Evolutionary conservation across 768 basidiomycete genomes (phyloP).

Genomic region (Panaeolus papilionaceus): DNA sequence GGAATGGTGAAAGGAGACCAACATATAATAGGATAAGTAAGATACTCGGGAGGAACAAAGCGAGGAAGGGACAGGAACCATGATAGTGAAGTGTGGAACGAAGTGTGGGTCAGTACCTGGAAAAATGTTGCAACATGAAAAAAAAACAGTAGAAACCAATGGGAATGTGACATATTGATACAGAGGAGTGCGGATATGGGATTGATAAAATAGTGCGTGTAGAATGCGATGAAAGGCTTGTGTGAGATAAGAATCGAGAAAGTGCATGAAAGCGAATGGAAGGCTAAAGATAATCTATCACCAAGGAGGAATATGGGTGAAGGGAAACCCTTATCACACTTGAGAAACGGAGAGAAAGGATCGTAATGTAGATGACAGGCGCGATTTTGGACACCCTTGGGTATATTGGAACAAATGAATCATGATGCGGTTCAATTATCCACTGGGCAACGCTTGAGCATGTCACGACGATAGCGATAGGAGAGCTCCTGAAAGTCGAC

Average conservation of each 20-base stretch:
- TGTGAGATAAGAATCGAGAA: constrained; percentile 11
- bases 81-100: constrained; percentile 2
- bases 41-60: constrained; percentile 8
- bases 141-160: neutral
- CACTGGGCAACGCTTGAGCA: constrained; percentile 14
- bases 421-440: constrained; percentile 1
- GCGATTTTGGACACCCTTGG: neutral
- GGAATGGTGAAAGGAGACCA: neutral
- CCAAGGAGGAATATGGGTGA: constrained; percentile 4
- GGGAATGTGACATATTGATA: constrained; percentile 13
- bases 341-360: neutral
- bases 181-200: constrained; percentile 6
- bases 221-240: constrained; percentile 3
- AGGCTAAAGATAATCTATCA: constrained; percentile 2
- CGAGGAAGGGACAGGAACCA: neutral
- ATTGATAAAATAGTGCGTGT: constrained; percentile 10
- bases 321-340: constrained; percentile 6
- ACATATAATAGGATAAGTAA: neutral
- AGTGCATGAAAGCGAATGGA: constrained; percentile 1
- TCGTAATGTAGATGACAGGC: neutral
- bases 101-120: neutral
- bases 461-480: constrained; percentile 12
- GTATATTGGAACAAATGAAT: constrained; percentile 9
- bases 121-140: constrained; percentile 5
- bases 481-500: constrained; percentile 12